These are phyloP conservation scores for Populus ilicifolia DNA, from an alignment of 345 rosid genomes.

Conservation along the genomic window DNA sequence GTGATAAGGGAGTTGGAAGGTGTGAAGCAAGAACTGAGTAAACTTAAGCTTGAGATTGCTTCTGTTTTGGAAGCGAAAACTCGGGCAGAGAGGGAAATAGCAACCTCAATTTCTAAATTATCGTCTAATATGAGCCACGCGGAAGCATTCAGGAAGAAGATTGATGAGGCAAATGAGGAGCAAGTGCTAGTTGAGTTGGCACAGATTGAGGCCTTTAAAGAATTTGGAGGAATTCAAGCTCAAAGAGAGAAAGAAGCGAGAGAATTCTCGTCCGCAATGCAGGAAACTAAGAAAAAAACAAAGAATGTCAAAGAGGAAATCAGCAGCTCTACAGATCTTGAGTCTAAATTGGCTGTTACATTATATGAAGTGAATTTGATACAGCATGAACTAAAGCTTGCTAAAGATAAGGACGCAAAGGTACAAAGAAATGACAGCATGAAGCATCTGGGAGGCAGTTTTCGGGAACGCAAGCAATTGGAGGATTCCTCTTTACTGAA, in stretches of 20 bases:
- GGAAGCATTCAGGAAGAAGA: slow-evolving; percentile 55
- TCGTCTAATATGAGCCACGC: slow-evolving; percentile 29
- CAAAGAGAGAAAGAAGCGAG: slow-evolving; percentile 40
- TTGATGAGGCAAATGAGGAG: slow-evolving; percentile 70
- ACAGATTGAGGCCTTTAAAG: slow-evolving; percentile 72
- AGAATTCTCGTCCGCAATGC: slow-evolving; percentile 33
- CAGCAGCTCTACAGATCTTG: slow-evolving; percentile 44
- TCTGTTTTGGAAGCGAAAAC: slow-evolving; percentile 55
- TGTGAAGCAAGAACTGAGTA: slow-evolving; percentile 64
- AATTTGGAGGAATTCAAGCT: slow-evolving; percentile 48
- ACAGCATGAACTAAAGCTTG: slow-evolving; percentile 52
- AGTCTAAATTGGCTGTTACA: slow-evolving; percentile 53
- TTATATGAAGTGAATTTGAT: slow-evolving; percentile 50
- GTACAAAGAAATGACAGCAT: slow-evolving; percentile 32
- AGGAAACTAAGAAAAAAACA: slow-evolving; percentile 32
- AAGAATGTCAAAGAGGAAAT: slow-evolving; percentile 41
- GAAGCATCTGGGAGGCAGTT: slow-evolving; percentile 19
- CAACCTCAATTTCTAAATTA: slow-evolving; percentile 25
- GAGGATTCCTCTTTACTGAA: slow-evolving; percentile 29
- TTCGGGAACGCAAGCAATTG: slow-evolving; percentile 14
- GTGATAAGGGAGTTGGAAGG: slow-evolving; percentile 51
- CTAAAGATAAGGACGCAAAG: slow-evolving; percentile 42
- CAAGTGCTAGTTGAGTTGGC: slow-evolving; percentile 78
- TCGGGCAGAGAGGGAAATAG: slow-evolving; percentile 43
- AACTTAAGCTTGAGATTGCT: slow-evolving; percentile 69